phyloP scores from a whole-genome alignment of 768 basidiomycete genomes.

The Boletus bicolor region DNA sequence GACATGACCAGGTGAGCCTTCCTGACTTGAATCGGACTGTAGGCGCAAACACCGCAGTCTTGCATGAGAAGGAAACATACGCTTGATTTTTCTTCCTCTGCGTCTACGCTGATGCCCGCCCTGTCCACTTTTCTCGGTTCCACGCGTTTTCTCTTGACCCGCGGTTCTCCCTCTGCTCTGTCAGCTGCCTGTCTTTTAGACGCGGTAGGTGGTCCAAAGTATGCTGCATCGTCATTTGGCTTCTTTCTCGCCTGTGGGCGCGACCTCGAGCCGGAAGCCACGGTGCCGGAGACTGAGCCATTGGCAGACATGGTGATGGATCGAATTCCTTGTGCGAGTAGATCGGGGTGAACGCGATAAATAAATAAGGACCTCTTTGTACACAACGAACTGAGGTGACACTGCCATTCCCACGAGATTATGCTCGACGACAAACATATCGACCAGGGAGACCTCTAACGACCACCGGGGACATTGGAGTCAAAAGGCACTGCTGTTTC shows the following conservation, averaged over 20 bases:
- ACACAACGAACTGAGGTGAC: neutral
- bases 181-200: constrained; percentile 66
- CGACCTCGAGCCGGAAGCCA: constrained; percentile 51
- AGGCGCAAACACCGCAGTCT: neutral
- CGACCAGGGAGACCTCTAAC: neutral
- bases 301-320: constrained; percentile 23
- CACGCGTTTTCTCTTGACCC: constrained; percentile 69
- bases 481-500: constrained; percentile 2
- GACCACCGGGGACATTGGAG: neutral
- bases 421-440: neutral
- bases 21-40: neutral
- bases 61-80: constrained; percentile 21
- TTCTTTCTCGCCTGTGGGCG: constrained; percentile 64
- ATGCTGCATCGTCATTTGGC: constrained; percentile 65
- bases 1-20: constrained; percentile 12
- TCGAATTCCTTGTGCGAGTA: neutral
- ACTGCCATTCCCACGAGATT: constrained; percentile 23
- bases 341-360: neutral
- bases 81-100: constrained; percentile 28
- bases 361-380: neutral
- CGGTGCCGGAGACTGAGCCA: constrained; percentile 17
- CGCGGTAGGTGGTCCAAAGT: constrained; percentile 58
- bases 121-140: constrained; percentile 46
- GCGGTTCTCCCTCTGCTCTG: constrained; percentile 68
- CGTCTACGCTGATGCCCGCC: constrained; percentile 32